Conservation (phyloP, 2,329 filamentous ascomycete species). For the Fusarium acutatum region DNA sequence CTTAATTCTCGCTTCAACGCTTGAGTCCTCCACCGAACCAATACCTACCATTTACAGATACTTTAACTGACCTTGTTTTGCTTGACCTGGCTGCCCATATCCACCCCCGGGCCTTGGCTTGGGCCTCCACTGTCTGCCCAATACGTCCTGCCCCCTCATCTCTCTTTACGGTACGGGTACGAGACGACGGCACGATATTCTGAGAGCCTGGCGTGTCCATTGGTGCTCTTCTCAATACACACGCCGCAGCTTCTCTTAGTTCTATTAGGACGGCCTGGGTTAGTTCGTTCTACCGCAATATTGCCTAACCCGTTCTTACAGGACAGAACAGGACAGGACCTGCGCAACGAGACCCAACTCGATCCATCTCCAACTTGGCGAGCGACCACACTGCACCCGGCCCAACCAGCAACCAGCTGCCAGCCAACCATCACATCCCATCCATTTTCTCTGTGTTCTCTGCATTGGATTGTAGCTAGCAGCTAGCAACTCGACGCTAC, state of each 20-base stretch:
- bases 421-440: constrained; percentile 19
- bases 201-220: constrained; percentile 7
- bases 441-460: constrained; percentile 11
- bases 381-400: constrained; percentile 37
- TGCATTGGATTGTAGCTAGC: constrained; percentile 26
- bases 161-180: not conserved
- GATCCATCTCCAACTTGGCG: constrained; percentile 38
- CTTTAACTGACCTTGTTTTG: not conserved
- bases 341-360: constrained; percentile 28
- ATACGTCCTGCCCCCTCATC: constrained; percentile 36
- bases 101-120: constrained; percentile 39
- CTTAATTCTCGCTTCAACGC: not conserved
- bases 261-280: constrained; percentile 8
- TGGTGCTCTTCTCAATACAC: constrained; percentile 2
- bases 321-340: not conserved
- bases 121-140: constrained; percentile 41
- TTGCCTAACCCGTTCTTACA: constrained; percentile 1
- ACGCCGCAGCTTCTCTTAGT: constrained; percentile 4
- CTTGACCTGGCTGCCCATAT: not conserved
- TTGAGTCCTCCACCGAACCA: constrained; percentile 9
- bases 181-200: constrained; percentile 2
- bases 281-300: constrained; percentile 7
- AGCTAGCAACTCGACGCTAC: constrained; percentile 21
- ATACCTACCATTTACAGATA: not conserved
- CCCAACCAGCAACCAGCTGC: constrained; percentile 29